A percentile compares a stretch with the other conserved stretches of the same genome.
Evolutionary conservation across 2,329 filamentous ascomycete species (phyloP).

Genomic region (Polychaeton citri): DNA sequence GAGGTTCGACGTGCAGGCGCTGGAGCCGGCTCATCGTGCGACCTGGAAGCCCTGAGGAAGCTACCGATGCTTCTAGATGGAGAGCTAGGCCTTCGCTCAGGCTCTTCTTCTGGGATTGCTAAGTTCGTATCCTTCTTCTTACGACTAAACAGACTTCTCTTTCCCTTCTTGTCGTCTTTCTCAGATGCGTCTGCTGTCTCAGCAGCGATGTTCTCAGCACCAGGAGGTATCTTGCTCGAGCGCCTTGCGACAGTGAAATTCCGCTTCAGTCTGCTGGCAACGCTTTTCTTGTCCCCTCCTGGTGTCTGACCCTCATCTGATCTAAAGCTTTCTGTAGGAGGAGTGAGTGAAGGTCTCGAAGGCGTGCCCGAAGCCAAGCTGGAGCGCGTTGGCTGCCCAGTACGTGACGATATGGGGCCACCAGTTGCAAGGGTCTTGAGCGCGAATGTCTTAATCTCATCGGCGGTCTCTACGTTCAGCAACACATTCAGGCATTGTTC

Average conservation of each 20-base stretch:
- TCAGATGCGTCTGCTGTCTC: neutral
- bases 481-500: conserved; percentile 71
- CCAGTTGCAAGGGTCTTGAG: conserved; percentile 23
- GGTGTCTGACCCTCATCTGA: neutral
- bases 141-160: neutral
- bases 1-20: conserved; percentile 5
- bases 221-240: neutral
- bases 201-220: neutral
- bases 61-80: neutral
- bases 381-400: conserved; percentile 1
- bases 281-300: neutral
- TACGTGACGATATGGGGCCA: conserved; percentile 6
- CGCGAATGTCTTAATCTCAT: conserved; percentile 69
- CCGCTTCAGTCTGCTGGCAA: neutral
- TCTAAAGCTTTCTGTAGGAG: neutral
- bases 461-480: conserved; percentile 72
- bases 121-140: neutral
- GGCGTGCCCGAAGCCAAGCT: conserved; percentile 1
- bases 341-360: neutral
- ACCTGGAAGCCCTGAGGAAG: neutral
- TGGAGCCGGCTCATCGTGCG: conserved; percentile 1
- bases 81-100: neutral
- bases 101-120: neutral
- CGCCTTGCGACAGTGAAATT: neutral
- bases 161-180: neutral